These are phyloP conservation scores for Pythium chondricola DNA, from an alignment of 352 stramenopile species.

Conservation along the genomic window DNA sequence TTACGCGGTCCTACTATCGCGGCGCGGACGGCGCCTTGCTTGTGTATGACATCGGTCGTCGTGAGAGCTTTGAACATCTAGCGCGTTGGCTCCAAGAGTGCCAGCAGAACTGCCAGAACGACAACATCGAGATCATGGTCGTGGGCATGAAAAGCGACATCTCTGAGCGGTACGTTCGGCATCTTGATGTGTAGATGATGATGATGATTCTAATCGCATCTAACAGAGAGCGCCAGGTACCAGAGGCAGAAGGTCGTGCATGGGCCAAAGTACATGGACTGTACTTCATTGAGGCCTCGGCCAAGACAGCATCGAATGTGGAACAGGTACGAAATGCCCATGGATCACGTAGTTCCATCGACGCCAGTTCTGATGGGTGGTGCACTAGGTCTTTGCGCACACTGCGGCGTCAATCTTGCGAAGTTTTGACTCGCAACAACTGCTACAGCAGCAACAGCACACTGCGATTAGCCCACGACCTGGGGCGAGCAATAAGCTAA, in stretches of 20 bases:
- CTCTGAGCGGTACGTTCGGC: slow-evolving; percentile 16
- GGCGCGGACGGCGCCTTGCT: slow-evolving; percentile 82
- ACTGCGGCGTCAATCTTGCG: slow-evolving; percentile 67
- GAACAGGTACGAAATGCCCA: slow-evolving; percentile 71
- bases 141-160: slow-evolving; percentile 85
- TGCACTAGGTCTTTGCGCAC: slow-evolving; percentile 48
- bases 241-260: slow-evolving; percentile 54
- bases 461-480: slow-evolving; percentile 5
- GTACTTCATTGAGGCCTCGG: slow-evolving; percentile 82
- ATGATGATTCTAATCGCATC: neutral
- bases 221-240: slow-evolving; percentile 45
- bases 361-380: no score
- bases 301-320: slow-evolving; percentile 77
- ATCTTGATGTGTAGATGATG: neutral
- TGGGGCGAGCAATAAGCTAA: slow-evolving; percentile 7
- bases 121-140: slow-evolving; percentile 80
- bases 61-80: slow-evolving; percentile 75
- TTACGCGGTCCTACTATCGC: slow-evolving; percentile 87
- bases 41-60: slow-evolving; percentile 80
- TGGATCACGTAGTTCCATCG: no score
- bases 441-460: slow-evolving; percentile 40
- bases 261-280: slow-evolving; percentile 59
- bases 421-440: slow-evolving; percentile 68
- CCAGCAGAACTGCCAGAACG: slow-evolving; percentile 81
- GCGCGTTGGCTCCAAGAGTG: slow-evolving; percentile 76